Base-by-base conservation (phyloP, 768 basidiomycete species). In the Podaxis sp. region DNA sequence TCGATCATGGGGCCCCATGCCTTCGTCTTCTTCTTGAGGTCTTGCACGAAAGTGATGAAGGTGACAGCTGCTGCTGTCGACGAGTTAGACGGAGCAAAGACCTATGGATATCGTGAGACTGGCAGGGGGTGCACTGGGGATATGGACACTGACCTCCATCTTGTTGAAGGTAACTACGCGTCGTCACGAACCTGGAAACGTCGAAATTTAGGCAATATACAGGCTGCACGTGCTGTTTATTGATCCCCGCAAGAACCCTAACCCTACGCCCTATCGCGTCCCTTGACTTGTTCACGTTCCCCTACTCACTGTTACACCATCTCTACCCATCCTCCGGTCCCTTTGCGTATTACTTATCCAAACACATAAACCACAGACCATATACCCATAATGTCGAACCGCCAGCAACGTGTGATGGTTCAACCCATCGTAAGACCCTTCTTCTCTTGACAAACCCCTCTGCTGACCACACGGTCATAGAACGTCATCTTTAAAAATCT, bases 1-100 rank as follows among this genome's bases (percentile, higher is more conserved):
- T 95, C 95, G 73, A 99, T 95, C 85, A 96, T 92, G 28, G 95
- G 93, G 17, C 88, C 90, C 97, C 97, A 99, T 86, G 90, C 83
- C 78, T 93, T 92, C 60, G 94, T 93, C 81, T 96, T 97, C 73
- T 91, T 90, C 80, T 99, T 99, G 69, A 99, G 84, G 82, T 99
- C 97, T 76, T 99, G 97, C 2, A 99, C 96, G 72, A 98, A 99
- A 26, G 97, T 99, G 76, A 99, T 99, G 76, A 99, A 97, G 1
- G 93, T 92, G 67, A 99, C 97, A 75, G 97, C 95, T 56, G 96
- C 95, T 52, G 96, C 96, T 75, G 97, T 99, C 66, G 96, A 96
- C 37, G 93, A 93, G 72, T 89, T 92, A 73, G 86, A 83, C 75
- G 89, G 84, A 77, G 87, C 84, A 71, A 92, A 87, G 62, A 78